Conservation (phyloP, 441 rosid species). For the Sinapis alba region DNA sequence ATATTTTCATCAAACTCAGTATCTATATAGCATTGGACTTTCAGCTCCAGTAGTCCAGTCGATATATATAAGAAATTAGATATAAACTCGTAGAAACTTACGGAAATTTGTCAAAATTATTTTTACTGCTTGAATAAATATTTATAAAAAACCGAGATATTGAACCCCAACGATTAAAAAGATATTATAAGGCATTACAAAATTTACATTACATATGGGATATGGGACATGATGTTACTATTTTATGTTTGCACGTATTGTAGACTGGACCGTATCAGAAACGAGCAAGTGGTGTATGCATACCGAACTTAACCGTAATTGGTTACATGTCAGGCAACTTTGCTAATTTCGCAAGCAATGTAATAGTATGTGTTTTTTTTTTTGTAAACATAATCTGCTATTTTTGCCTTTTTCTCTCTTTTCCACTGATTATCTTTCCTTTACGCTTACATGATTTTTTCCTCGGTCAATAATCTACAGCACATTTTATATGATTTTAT, state of each 20-base stretch:
- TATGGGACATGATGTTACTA: conserved; percentile 1
- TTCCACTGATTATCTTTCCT: conserved; percentile 24
- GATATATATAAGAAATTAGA: neutral
- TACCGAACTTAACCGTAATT: neutral
- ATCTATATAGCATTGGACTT: neutral
- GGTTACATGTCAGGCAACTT: conserved; percentile 3
- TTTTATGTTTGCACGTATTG: conserved; percentile 6
- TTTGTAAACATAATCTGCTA: neutral
- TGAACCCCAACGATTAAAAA: neutral
- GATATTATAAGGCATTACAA: neutral
- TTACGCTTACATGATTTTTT: conserved; percentile 21
- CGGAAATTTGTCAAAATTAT: neutral
- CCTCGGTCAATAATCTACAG: neutral
- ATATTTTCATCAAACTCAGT: neutral
- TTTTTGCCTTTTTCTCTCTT: neutral
- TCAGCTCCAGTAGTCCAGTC: neutral
- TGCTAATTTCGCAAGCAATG: conserved; percentile 23
- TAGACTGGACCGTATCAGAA: neutral
- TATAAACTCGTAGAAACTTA: neutral
- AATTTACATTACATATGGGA: neutral
- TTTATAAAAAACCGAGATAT: neutral
- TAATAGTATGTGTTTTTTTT: neutral
- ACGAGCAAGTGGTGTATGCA: conserved; percentile 1
- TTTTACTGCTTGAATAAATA: neutral
- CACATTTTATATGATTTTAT: neutral